Base-by-base conservation (phyloP, 1,284 basidiomycete genomes). In the Cystobasidium sp. region DNA sequence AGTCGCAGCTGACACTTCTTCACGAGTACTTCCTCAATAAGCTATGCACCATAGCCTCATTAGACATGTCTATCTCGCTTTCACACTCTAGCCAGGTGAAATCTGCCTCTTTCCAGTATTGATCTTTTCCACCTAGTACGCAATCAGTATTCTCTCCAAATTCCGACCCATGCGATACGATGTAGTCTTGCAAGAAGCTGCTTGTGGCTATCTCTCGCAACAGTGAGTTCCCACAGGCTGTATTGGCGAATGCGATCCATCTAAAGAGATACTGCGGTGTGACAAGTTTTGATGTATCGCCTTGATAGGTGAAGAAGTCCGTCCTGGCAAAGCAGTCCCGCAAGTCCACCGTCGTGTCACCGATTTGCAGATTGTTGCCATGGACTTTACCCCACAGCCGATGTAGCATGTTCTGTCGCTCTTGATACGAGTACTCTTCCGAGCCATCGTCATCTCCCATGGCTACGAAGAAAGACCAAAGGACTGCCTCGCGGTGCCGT, bases 401-500 rank as follows among this genome's bases (percentile, higher is more conserved):
- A 6, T 37, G 44, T 9, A 66, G 43, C 12, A 59, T 56, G 8
- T 31, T 46, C 41, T 55, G 63, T 18, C 64, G 51, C 39, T 74
- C 71, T 20, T 51, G 8, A 6, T 55, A 39, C 18, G 71, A 74
- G 37, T 67, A 74, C 1, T 20, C 37, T 6, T 64, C 71, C 12
- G 61, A 59, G 7, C 63, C 52, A 49, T 74, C 71, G 22, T 31
- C 16, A 47, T 74, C 71, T n/a, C 18, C 55, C 6, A 49, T 10
- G 6, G 41, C 71, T 9, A 74, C 46, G 63, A 67, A 59, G 20
- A 67, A 74, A 6, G 71, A 67, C 71, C 71, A 74, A 16, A 74
- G 71, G 20, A 67, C 51, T 5, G 71, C 71, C 46, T 74, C 71
- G 22, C 71, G 51, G 16, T 74, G 64, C 47, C 52, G 22, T 43